Evolutionary conservation across 495 filamentous ascomycete genomes (phyloP).

Genomic region (Neurospora sp.): DNA sequence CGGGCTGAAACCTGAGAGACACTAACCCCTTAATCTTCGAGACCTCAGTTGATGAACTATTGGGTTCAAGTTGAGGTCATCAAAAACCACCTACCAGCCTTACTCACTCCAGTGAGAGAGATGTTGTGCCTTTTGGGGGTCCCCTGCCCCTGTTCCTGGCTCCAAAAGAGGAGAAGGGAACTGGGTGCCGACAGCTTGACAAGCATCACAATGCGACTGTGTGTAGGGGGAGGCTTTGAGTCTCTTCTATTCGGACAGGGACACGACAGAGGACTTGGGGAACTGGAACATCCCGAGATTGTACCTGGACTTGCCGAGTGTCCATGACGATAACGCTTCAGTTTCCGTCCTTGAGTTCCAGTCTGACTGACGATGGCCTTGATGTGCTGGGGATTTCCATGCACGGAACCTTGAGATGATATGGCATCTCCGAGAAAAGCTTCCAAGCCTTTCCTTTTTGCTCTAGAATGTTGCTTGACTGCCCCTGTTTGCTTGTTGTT

Average conservation of each 20-base stretch:
- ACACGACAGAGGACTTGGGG: constrained; percentile 1
- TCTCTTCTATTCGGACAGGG: background rate
- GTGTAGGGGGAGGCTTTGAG: background rate
- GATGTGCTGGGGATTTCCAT: background rate
- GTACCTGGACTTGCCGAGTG: background rate
- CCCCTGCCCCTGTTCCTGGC: background rate
- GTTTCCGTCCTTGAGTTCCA: background rate
- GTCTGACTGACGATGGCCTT: background rate
- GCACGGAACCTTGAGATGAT: background rate
- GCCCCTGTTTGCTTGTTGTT: background rate
- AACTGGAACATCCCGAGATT: background rate
- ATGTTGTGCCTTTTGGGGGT: background rate
- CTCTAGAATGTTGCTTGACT: background rate
- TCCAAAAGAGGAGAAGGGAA: background rate
- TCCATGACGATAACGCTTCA: background rate
- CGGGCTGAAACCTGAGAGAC: background rate
- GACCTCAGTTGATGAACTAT: background rate
- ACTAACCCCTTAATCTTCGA: background rate
- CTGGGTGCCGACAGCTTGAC: background rate
- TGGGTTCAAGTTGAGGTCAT: background rate
- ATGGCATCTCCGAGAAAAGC: background rate
- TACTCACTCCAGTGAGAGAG: background rate
- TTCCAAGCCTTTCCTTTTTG: background rate
- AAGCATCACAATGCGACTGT: background rate
- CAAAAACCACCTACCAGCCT: background rate